phyloP scores from a whole-genome alignment of 192 early-diverging fungal genomes.

The Umbelopsis isabellina region DNA sequence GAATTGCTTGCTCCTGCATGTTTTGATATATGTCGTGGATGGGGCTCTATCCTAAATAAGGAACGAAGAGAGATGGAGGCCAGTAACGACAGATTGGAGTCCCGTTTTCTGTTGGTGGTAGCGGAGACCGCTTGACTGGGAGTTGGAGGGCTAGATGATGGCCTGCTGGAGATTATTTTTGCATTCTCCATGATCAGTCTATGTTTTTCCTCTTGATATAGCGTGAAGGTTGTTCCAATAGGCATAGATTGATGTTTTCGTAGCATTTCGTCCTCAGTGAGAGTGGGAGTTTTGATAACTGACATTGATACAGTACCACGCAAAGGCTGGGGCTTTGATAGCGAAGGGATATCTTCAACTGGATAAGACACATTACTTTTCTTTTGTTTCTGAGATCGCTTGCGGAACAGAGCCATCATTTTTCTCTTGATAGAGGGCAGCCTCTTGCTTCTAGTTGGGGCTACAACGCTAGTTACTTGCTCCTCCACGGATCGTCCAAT shows the following conservation, averaged over 20 bases:
- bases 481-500: background rate
- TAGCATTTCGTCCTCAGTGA: background rate
- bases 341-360: background rate
- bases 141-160: background rate
- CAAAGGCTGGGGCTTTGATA: background rate
- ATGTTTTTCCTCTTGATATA: slow-evolving; percentile 14
- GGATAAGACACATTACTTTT: background rate
- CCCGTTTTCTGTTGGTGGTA: background rate
- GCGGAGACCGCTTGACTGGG: background rate
- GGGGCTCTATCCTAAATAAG: background rate
- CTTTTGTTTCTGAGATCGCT: background rate
- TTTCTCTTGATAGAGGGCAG: background rate
- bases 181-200: slow-evolving; percentile 1
- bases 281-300: background rate
- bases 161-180: background rate
- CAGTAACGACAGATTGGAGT: background rate
- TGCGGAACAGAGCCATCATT: background rate
- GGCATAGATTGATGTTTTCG: slow-evolving; percentile 10
- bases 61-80: background rate
- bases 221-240: background rate
- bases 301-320: slow-evolving; percentile 17
- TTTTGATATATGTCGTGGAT: background rate
- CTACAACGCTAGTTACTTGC: background rate
- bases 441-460: background rate
- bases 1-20: background rate